Base-by-base conservation (phyloP, 768 basidiomycete genomes). In the Auricularia heimuer region DNA sequence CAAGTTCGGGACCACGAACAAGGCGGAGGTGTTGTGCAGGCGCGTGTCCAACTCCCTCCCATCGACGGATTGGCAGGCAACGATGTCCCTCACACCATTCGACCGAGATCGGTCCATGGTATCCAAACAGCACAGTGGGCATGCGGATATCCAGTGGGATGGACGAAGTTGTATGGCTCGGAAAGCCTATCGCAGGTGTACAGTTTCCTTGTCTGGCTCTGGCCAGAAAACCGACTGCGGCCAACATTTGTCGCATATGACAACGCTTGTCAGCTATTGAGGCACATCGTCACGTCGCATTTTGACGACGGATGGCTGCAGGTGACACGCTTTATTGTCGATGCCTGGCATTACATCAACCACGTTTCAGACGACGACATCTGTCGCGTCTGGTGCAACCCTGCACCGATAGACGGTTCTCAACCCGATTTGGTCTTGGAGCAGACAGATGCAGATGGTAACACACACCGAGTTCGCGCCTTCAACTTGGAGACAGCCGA, bases 401-500 rank as follows among this genome's bases (percentile, higher is more conserved):
- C 75, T 21, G 70, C 69, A 35, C 72, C 75, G 10, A 21, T 64
- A 24, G 68, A 75, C 74, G 74, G 73, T 3, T 67, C 67, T 62
- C 68, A 70, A 29, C 73, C 75, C 29, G 74, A 77, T 67, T 64
- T 75, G 10, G 70, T 76, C 0, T 35, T 68, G 21, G 63, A 67
- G 51, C 70, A 67, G 35, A 14, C 60, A n/a, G 70, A 73, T 67
- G 65, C 69, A 21, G 51, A 70, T 63, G 74, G 74, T 1, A 61
- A 63, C 10, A 34, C 61, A 3, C 66, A 71, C 63, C 66, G 51
- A 21, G 70, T 69, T 54, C 54, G 66, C 21, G 75, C 69, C 36
- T 73, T 73, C 66, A 73, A 72, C 65, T 74, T 70, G 2, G 73
- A 73, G 65, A 73, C 70, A 61, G 73, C 73, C 67, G 72, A 76